A percentile compares a stretch with the other conserved stretches of the same genome.
These are phyloP conservation scores for Talaromyces trachyspermus DNA, from an alignment of 495 filamentous ascomycete genomes.

Conservation along the genomic window DNA sequence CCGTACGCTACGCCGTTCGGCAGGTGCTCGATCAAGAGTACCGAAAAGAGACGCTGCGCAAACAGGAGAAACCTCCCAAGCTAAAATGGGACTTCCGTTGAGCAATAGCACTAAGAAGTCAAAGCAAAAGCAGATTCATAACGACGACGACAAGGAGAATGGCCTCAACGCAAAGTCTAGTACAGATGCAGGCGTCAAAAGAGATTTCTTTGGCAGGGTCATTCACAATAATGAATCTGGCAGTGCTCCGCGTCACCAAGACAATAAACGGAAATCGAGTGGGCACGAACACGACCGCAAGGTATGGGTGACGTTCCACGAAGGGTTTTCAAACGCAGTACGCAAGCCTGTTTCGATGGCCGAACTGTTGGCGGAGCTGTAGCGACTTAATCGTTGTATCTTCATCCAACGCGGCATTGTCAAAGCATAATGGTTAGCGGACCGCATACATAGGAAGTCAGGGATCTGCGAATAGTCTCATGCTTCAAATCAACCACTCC, in stretches of 20 bases:
- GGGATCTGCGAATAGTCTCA: too few relatives aligned
- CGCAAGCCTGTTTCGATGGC: conserved; percentile 82
- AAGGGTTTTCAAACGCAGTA: conserved; percentile 95
- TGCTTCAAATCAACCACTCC: too few relatives aligned
- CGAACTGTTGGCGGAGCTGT: conserved; percentile 60
- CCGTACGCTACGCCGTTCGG: conserved; percentile 77
- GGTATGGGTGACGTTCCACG: conserved; percentile 91
- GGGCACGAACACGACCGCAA: conserved; percentile 42
- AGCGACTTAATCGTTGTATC: conserved; percentile 4
- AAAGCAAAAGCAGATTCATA: conserved; percentile 20
- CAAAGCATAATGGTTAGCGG: too few relatives aligned
- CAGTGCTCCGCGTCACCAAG: conserved; percentile 12
- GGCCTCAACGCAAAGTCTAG: conserved; percentile 17
- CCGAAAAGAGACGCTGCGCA: conserved; percentile 55
- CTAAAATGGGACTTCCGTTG: conserved; percentile 47
- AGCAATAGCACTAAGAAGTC: conserved; percentile 34
- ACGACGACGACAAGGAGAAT: conserved; percentile 35
- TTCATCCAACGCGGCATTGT: too few relatives aligned
- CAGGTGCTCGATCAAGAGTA: conserved; percentile 90
- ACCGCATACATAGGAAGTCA: too few relatives aligned
- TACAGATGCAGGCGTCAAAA: conserved; percentile 47
- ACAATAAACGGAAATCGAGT: conserved; percentile 16
- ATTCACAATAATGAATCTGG: conserved; percentile 36
- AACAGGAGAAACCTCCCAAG: conserved; percentile 47
- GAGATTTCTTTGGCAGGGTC: conserved; percentile 84